A percentile compares a stretch with the other conserved stretches of the same genome.
These are phyloP conservation scores for Claviceps arundinis DNA, from an alignment of 2,329 filamentous ascomycete species.

Conservation along the genomic window DNA sequence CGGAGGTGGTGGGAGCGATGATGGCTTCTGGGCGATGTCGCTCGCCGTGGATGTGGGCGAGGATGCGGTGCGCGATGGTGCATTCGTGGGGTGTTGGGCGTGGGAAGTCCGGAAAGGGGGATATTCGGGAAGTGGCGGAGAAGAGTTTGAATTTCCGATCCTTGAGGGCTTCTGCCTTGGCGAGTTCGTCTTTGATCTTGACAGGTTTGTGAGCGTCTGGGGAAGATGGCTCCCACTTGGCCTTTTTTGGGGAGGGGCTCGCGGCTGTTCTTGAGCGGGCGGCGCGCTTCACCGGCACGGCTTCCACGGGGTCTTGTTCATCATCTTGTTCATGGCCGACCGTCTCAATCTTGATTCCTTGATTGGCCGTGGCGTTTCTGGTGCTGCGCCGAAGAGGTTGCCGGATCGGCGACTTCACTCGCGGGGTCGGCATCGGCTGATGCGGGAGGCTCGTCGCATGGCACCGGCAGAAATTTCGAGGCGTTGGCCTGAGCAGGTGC, in stretches of 20 bases:
- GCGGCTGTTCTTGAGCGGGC: constrained; percentile 17
- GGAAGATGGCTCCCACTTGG: constrained; percentile 3
- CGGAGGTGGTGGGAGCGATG: constrained; percentile 47
- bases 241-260: not conserved
- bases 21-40: constrained; percentile 47
- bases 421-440: not conserved
- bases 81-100: constrained; percentile 57
- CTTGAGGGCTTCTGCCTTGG: constrained; percentile 17
- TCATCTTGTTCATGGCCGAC: not conserved
- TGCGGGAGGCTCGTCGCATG: not conserved
- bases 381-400: constrained; percentile 4
- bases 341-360: not conserved
- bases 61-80: constrained; percentile 50
- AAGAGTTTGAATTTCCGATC: constrained; percentile 31
- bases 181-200: not conserved
- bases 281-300: not conserved
- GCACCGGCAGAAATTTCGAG: not conserved
- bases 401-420: not conserved
- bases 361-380: not conserved
- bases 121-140: constrained; percentile 23
- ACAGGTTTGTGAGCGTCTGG: not conserved
- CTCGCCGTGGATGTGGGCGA: constrained; percentile 52
- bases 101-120: constrained; percentile 55
- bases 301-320: too few relatives aligned
- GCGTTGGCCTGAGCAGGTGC: too few relatives aligned